phyloP scores from a whole-genome alignment of 305 asterid species.

The Andrographis paniculata region DNA sequence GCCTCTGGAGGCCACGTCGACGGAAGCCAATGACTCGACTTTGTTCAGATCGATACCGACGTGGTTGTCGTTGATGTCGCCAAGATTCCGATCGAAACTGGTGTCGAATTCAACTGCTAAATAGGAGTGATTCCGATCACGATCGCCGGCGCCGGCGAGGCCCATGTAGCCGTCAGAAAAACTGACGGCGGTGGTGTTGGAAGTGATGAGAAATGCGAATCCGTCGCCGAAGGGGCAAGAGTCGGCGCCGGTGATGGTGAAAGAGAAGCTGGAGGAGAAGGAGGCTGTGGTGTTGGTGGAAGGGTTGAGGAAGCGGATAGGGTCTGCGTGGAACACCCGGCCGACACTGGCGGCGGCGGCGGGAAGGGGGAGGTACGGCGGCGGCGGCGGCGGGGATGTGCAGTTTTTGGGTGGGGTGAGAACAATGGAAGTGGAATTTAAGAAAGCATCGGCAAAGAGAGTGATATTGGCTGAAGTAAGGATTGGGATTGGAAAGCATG shows the following conservation, averaged over 20 bases:
- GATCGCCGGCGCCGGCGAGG: conserved; percentile 28
- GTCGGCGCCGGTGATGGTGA: conserved; percentile 32
- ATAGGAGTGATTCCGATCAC: no score
- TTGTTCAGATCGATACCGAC: conserved; percentile 46
- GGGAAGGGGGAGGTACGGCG: conserved; percentile 11
- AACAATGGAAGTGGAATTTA: conserved; percentile 29
- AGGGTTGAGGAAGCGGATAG: conserved; percentile 57
- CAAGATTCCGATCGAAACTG: conserved; percentile 32
- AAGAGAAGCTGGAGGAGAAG: conserved; percentile 61
- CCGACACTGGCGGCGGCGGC: conserved; percentile 34
- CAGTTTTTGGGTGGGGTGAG: conserved; percentile 47
- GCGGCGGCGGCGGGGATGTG: conserved; percentile 11
- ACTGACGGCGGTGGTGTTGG: conserved; percentile 31
- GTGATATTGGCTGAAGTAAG: conserved; percentile 36
- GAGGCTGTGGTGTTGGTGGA: conserved; percentile 45
- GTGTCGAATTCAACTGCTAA: conserved; percentile 71
- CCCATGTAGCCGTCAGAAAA: conserved; percentile 53
- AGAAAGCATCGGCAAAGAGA: conserved; percentile 55
- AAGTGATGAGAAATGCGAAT: conserved; percentile 52
- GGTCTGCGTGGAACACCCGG: conserved; percentile 48
- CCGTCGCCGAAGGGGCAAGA: conserved; percentile 79
- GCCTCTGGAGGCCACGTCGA: conserved; percentile 28
- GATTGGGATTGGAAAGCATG: conserved; percentile 22
- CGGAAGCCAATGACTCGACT: conserved; percentile 37
- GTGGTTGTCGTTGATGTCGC: conserved; percentile 49